A percentile compares a stretch with the other conserved stretches of the same genome.
phyloP scores from a whole-genome alignment of 371 early-diverging fungal genomes.

The Mortierella sp. region DNA sequence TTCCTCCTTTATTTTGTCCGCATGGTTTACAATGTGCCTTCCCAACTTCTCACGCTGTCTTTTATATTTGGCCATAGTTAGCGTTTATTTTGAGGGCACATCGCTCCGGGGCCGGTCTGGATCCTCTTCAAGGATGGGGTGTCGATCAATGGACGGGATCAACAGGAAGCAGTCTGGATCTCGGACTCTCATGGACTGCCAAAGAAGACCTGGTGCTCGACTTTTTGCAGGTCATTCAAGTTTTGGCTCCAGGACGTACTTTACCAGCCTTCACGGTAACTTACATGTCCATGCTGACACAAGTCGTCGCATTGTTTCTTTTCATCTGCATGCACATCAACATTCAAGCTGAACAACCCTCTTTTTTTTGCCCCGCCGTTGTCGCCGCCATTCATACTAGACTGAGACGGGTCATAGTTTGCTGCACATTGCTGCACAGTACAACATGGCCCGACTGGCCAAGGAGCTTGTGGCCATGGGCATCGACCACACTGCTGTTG shows the following conservation, averaged over 20 bases:
- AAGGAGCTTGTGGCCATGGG: conserved; percentile 47
- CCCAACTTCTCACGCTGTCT: background rate
- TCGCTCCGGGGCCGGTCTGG: conserved; percentile 23
- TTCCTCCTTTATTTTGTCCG: background rate
- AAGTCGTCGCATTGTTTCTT: background rate
- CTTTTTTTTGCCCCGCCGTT: background rate
- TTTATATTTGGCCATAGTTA: conserved; percentile 9
- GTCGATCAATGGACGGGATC: conserved; percentile 25
- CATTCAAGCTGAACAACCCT: background rate
- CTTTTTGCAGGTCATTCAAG: conserved; percentile 42
- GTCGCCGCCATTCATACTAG: conserved; percentile 3
- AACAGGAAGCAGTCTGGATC: conserved; percentile 29
- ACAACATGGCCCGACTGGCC: conserved; percentile 25
- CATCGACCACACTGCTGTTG: conserved; percentile 51
- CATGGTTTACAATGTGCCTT: background rate
- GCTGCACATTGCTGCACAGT: conserved; percentile 42
- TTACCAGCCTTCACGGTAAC: conserved; percentile 43
- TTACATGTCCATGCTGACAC: background rate
- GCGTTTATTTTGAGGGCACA: conserved; percentile 44
- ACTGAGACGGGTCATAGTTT: conserved; percentile 45
- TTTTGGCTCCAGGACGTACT: conserved; percentile 41
- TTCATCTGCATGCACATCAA: background rate
- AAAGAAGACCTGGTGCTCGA: conserved; percentile 48
- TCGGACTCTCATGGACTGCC: conserved; percentile 31
- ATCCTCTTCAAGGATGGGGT: conserved; percentile 15